Percentiles rank a stretch among this genome's conserved stretches.
Conservation (phyloP, 148 eudicot species). For the Fagopyrum tataricum region DNA sequence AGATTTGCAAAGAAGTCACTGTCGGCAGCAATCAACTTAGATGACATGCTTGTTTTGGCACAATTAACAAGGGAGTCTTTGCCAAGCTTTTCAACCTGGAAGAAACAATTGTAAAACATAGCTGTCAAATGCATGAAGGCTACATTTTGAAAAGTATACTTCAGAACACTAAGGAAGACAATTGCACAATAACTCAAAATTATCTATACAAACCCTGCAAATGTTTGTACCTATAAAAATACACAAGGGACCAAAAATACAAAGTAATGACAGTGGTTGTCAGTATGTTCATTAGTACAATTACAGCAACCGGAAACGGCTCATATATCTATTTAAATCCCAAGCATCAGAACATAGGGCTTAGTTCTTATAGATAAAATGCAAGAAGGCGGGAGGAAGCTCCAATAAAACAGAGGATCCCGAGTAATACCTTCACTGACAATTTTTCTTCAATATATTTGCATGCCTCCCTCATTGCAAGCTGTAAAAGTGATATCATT, state of each 20-base stretch:
- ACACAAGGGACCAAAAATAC: neutral
- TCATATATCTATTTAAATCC: neutral
- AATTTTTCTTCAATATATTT: conserved; percentile 89
- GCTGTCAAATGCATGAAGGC: neutral
- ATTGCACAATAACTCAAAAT: neutral
- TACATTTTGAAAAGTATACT: neutral
- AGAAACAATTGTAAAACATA: neutral
- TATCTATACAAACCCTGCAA: neutral
- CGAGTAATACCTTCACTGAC: conserved; percentile 63
- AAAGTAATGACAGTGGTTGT: neutral
- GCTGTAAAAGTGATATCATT: conserved; percentile 43
- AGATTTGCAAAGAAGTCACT: conserved; percentile 83
- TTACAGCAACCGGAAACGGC: neutral
- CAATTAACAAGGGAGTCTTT: conserved; percentile 86
- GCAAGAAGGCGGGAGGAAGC: neutral
- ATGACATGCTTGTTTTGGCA: conserved; percentile 99
- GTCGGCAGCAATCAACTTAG: conserved; percentile 70
- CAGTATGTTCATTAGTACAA: neutral
- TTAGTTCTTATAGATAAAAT: neutral
- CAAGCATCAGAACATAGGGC: neutral
- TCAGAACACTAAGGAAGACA: neutral
- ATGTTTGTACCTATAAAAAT: neutral
- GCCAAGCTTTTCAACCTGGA: conserved; percentile 82
- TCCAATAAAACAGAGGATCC: conserved; percentile 35
- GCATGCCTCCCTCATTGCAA: conserved; percentile 99